Evolutionary conservation across 2,329 filamentous ascomycete genomes (phyloP), one percentile per base, ranked within the genome.

Genomic region (Pleurostoma richardsiae): DNA sequence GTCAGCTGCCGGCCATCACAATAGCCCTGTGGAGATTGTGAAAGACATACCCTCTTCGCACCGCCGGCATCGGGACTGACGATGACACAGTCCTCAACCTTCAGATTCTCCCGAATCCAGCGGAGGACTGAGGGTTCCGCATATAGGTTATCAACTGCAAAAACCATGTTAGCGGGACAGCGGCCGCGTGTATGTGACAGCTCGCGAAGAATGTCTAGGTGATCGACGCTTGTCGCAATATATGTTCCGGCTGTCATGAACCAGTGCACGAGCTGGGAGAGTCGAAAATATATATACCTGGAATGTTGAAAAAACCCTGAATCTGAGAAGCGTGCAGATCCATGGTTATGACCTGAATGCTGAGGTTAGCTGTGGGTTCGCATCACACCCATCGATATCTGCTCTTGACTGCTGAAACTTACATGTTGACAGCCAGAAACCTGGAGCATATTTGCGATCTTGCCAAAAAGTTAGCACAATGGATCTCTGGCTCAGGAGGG

Each of bases 241-340:
- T 19, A 19, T 19, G 19, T 19, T 19, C 19, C 19, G 19, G 19
- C 19, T 19, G 19, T 19, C 19, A 19, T 19, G 19, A 19, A 19
- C 19, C 19, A 19, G 19, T 19, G 19, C 19, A 19, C 19, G 19
- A 19, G 19, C 19, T 19, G 19, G 19, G 19, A 19, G 19, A 19
- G 19, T 19, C 19, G 19, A 19, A 19, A 19, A 19, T 19, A 19
- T 19, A 19, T 19, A 19, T 19, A 39, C 27, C 38, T 3, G 94
- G 94, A 49, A 97, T 96, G 62, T 99, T 92, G 63, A 99, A 97
- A 76, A 96, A 99, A 45, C 94, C 94, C 69, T 99, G 94, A 62
- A 97, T 97, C 68, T 99, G 90, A 38, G 31, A 29, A 65, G 96
- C 92, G 63, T 92, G 89, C 48, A 99, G 79, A 63, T 99, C 94